Evolutionary conservation across 2,329 filamentous ascomycete species (phyloP), one percentile per base, ranked within the genome.

Genomic region (Fusarium graminum): DNA sequence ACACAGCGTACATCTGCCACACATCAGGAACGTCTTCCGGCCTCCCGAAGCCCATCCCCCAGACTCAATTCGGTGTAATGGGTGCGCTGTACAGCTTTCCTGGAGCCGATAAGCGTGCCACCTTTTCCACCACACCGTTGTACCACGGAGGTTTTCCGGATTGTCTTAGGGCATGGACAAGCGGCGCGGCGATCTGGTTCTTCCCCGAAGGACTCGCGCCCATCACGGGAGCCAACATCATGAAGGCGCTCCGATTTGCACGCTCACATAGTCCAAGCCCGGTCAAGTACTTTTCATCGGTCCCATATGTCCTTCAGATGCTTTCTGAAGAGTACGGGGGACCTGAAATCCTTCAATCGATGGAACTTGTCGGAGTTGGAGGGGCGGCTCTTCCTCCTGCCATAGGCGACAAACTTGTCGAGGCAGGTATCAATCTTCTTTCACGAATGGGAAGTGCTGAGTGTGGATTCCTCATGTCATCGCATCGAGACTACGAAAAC

Each of bases 81-180:
- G 83, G 83, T 3, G 84, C 85, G 0, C 77, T 89, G 1, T 86
- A 86, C 9, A 74, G 74, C 4, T 80, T 89, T 10, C 64, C 70
- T 0, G 65, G 74, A 6, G 72, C 75, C 1, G 40, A 69, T 1
- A 50, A 76, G 4, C 71, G 77, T 4, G 83, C 86, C 0, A 88
- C 86, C 0, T 90, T 90, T 67, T 88, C 87, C 0, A 89, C 87
- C 0, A 90, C 88, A 4, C 88, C 88, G 0, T 78, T 90, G 0
- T 90, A 89, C 64, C 87, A 90, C 66, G 88, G 88, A 2, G 88
- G 88, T 0, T 80, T 89, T 10, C 86, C 88, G 2, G 88, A 90
- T 71, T 80, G 85, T 19, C 84, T 90, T 43, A 78, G 88, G 47
- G 82, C 86, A 0, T 90, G 88, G 87, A 84, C 85, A 2, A 87